Percentiles rank a stretch among this genome's conserved stretches.
Conservation (phyloP, 1,284 basidiomycete genomes). For the Cryptococcus wingfieldii region DNA sequence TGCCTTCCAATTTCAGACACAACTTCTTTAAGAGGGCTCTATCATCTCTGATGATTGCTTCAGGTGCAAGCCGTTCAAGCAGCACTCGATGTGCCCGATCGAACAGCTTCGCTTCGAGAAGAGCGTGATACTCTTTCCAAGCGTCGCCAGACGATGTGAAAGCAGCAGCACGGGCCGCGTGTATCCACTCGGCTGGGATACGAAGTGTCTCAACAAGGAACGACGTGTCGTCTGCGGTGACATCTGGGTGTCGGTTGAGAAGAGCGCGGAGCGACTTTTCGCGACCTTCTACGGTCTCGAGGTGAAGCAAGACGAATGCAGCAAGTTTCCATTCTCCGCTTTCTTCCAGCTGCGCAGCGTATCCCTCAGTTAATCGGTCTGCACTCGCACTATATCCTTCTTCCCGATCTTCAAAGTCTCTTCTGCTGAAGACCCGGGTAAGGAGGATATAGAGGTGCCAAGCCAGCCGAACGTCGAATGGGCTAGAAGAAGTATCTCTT, state of each 20-base stretch:
- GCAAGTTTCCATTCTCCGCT: constrained; percentile 79
- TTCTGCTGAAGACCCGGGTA: constrained; percentile 70
- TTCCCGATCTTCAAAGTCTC: constrained; percentile 80
- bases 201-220: constrained; percentile 72
- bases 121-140: constrained; percentile 73
- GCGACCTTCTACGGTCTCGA: constrained; percentile 72
- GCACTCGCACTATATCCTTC: constrained; percentile 74
- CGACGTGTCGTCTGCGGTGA: constrained; percentile 64
- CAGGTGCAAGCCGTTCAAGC: constrained; percentile 77
- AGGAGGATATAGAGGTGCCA: constrained; percentile 94
- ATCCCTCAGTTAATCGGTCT: constrained; percentile 74
- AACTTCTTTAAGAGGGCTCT: constrained; percentile 66
- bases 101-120: constrained; percentile 65
- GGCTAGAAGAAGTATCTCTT: constrained; percentile 69
- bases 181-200: constrained; percentile 80
- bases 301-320: constrained; percentile 81
- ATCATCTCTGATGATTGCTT: constrained; percentile 79
- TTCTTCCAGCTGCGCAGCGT: constrained; percentile 81
- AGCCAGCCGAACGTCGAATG: constrained; percentile 73
- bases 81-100: constrained; percentile 77
- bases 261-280: constrained; percentile 76
- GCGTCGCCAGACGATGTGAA: constrained; percentile 53
- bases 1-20: constrained; percentile 64
- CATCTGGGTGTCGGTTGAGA: constrained; percentile 66
- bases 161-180: constrained; percentile 63